Percentiles rank a stretch among this genome's conserved stretches.
Conservation (phyloP, 2,329 filamentous ascomycete genomes). For the Hysterium pulicare region DNA sequence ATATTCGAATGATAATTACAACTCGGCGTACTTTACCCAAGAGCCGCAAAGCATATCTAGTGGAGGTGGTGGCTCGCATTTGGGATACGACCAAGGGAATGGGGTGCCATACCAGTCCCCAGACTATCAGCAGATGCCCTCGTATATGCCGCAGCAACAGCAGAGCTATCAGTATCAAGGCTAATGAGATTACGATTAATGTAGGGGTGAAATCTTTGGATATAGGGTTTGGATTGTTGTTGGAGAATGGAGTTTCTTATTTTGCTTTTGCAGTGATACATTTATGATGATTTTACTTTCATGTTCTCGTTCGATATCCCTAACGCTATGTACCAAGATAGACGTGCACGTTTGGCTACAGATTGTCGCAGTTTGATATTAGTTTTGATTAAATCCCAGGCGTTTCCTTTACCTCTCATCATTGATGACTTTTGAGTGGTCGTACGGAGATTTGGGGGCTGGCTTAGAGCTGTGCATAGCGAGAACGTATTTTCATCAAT, state of each 20-base stretch:
- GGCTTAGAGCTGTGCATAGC: neutral
- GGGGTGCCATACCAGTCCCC: conserved; percentile 26
- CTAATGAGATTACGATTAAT: conserved; percentile 13
- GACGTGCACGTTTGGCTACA: neutral
- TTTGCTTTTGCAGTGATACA: neutral
- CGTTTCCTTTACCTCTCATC: neutral
- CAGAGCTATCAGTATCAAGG: conserved; percentile 32
- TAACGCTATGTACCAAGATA: neutral
- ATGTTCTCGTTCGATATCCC: conserved; percentile 1
- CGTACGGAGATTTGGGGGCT: neutral
- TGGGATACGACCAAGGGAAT: conserved; percentile 25
- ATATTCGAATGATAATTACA: conserved; percentile 22
- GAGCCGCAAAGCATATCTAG: conserved; percentile 23
- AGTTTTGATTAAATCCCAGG: neutral
- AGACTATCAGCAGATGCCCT: conserved; percentile 29
- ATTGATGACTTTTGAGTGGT: neutral
- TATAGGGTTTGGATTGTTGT: conserved; percentile 2
- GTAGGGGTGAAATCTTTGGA: conserved; percentile 3
- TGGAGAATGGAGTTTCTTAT: conserved; percentile 1
- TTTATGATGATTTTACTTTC: neutral
- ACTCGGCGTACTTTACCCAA: conserved; percentile 26
- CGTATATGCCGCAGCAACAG: conserved; percentile 26
- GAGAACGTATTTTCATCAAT: too few relatives aligned
- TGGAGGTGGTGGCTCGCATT: conserved; percentile 16
- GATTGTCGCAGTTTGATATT: neutral